These are phyloP conservation scores for Stemphylium lycopersici DNA, from an alignment of 2,329 filamentous ascomycete species.

Conservation along the genomic window DNA sequence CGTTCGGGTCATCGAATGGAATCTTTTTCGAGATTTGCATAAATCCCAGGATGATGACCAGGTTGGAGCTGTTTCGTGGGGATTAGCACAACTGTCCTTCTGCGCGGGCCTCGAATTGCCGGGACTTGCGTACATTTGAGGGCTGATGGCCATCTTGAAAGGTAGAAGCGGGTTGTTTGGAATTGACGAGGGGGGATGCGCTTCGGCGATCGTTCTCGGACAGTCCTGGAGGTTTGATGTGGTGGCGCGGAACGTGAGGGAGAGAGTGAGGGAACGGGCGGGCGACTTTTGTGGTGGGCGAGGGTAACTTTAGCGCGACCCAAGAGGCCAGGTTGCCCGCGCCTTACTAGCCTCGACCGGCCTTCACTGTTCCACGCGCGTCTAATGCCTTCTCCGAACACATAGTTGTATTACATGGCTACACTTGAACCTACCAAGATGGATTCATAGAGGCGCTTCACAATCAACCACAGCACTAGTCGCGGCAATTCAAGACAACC, in stretches of 20 bases:
- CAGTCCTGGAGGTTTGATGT: slow-evolving; percentile 3
- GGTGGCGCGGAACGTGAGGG: slow-evolving; percentile 21
- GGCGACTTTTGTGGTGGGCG: slow-evolving; percentile 34
- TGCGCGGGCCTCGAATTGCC: background rate
- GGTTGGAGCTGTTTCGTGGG: slow-evolving; percentile 38
- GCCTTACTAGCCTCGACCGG: slow-evolving; percentile 26
- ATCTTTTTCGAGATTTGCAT: slow-evolving; percentile 98
- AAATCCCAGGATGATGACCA: slow-evolving; percentile 65
- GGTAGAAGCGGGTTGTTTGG: background rate
- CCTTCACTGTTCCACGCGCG: slow-evolving; percentile 27
- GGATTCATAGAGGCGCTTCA: no score
- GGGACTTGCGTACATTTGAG: slow-evolving; percentile 42
- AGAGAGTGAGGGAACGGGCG: slow-evolving; percentile 12
- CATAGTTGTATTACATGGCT: slow-evolving; percentile 8
- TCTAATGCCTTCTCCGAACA: slow-evolving; percentile 39
- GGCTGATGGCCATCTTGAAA: slow-evolving; percentile 46
- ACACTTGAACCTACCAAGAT: background rate
- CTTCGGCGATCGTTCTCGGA: background rate
- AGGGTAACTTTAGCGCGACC: slow-evolving; percentile 21
- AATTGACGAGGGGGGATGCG: background rate
- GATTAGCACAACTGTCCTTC: slow-evolving; percentile 34
- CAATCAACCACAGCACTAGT: no score
- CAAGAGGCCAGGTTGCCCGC: slow-evolving; percentile 39
- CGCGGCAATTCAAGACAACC: background rate
- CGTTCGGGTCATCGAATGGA: slow-evolving; percentile 86